Base-by-base conservation (phyloP, 768 basidiomycete species). In the Tephrocybe sp. region DNA sequence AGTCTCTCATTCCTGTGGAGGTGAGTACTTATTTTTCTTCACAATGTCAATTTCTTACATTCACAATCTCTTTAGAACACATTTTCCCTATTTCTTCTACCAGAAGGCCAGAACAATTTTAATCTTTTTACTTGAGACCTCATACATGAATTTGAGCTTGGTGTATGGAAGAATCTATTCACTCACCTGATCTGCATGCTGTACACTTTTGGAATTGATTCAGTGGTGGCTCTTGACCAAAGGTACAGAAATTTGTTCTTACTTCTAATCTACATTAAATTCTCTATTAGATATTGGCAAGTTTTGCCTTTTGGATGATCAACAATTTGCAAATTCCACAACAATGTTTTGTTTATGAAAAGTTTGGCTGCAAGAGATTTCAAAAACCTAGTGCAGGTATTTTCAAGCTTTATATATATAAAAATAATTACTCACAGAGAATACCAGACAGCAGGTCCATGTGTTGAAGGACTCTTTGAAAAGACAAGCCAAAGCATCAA, bases 371-470 rank as follows among this genome's bases (percentile, higher is more conserved):
- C 63, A 3, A 45, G 57, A 0, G 61, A 71, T 47, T 71, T 63
- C 25, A 60, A 70, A 37, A 64, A 72, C 17, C 41, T 69, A 0
- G 50, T 71, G 0, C 68, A 71, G 60, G 71, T 58, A 50, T 18
- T 25, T 18, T 41, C 4, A 15, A 5, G 11, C 5, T 30, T 30
- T 23, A 34, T 36, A n/a, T 46, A 43, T 37, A 15, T 23, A 26
- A 4, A 39, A 40, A 23, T 44, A 17, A 6, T 9, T 8, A 20
- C 18, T 41, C n/a, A n/a, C n/a, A n/a, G n/a, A n/a, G n/a, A n/a
- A n/a, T 38, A 32, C 9, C 30, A 58, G 54, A 53, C 42, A 33
- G 47, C 53, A n/a, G 36, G 56, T 6, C 55, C 51, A 0, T 52
- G 56, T 7, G 53, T 59, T 33, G 55, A 59, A 21, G 58, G 51